phyloP scores from a whole-genome alignment of 345 rosid genomes.

The Syzygium aromaticum region DNA sequence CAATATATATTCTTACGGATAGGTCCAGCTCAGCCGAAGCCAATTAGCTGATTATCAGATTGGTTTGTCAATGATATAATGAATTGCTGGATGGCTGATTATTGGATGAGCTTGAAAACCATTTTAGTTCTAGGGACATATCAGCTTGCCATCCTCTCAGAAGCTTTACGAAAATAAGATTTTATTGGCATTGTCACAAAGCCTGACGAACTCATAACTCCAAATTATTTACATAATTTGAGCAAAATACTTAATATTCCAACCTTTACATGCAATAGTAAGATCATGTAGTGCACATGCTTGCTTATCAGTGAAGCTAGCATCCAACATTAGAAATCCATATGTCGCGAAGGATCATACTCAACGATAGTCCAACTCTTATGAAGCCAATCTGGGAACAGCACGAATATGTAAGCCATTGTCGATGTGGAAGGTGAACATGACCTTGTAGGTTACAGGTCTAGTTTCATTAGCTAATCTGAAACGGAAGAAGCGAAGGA shows the following conservation, averaged over 20 bases:
- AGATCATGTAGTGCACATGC: not conserved
- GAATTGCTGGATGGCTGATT: not conserved
- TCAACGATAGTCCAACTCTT: not conserved
- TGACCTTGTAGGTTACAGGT: constrained; percentile 34
- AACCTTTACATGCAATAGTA: not conserved
- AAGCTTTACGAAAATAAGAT: not conserved
- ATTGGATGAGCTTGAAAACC: not conserved
- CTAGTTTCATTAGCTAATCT: constrained; percentile 35
- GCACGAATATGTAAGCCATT: constrained; percentile 45
- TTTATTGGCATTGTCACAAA: not conserved
- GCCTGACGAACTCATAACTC: not conserved
- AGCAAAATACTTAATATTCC: not conserved
- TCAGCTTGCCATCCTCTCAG: not conserved
- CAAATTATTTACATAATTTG: not conserved
- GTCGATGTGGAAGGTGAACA: constrained; percentile 63
- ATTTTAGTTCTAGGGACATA: not conserved
- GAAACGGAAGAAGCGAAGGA: constrained; percentile 54
- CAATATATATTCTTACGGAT: not conserved
- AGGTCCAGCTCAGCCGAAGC: not conserved
- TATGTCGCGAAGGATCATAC: not conserved
- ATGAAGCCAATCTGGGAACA: constrained; percentile 12
- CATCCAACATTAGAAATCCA: not conserved
- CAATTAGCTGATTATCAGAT: not conserved
- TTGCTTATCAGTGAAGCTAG: not conserved
- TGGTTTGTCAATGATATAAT: not conserved